Base-by-base conservation (phyloP, 352 stramenopile species). In the Pelagophyceae sp. region DNA sequence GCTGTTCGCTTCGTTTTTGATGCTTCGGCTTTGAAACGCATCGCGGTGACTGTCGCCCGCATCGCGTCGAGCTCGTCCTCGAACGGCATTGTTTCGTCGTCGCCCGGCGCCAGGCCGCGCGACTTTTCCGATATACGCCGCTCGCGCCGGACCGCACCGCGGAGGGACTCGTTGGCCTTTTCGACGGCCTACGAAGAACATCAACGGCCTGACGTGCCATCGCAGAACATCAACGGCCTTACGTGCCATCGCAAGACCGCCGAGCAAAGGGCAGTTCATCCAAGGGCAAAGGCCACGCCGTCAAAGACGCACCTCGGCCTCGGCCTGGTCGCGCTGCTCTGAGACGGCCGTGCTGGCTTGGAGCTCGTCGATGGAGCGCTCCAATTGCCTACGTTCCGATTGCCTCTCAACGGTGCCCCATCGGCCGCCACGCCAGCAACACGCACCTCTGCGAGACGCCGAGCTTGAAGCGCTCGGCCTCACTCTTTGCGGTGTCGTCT, bases 31-130 rank as follows among this genome's bases (percentile, higher is more conserved):
- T 74, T 23, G 67, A 40, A 58, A 33, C 58, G 33, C 67, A 5
- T 0, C 0, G 64, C 77, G 54, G n/a, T n/a, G 64, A 81, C 35
- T 1, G 77, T 81, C 19, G 77, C 77, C 65, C 35, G 23, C 61
- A 81, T 64, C 38, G 51, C 77, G 32, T 81, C 77, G 33, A 81
- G 32, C 67, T 81, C 77, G 27, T 72, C 77, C 27, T 78, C 67
- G 11, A 50, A 20, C 15, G 67, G 11, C 5, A 37, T 23, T 27
- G 61, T 6, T 27, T 37, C 61, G 1, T 71, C 61, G 15, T 40
- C 61, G 61, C n/a, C 45, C 45, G 45, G 11, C 45, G 45, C 45
- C 11, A 54, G 11, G 45, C 45, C 11, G 11, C 45, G 45, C 45
- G 11, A 23, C 45, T 11, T 23, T 54, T 54, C 45, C 11, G 23